A percentile compares a stretch with the other conserved stretches of the same genome.
These are phyloP conservation scores for Circinella minor DNA, from an alignment of 371 early-diverging fungal genomes.

Conservation along the genomic window DNA sequence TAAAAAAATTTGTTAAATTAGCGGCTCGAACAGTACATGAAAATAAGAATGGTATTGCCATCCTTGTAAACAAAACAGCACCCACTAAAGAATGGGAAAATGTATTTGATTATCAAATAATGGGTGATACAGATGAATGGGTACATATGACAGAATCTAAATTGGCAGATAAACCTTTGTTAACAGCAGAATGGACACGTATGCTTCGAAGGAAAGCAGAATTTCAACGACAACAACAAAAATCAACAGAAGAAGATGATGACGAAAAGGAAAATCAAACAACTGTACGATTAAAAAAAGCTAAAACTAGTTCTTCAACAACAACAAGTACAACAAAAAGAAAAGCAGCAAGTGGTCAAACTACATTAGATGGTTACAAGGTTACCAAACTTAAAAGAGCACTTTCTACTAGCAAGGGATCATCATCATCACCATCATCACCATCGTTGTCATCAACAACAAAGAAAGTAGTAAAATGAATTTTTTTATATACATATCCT, in stretches of 20 bases:
- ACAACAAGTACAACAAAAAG: constrained; percentile 17
- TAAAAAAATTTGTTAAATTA: constrained; percentile 88
- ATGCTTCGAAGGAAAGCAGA: constrained; percentile 28
- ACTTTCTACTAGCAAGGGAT: neutral
- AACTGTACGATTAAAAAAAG: constrained; percentile 3
- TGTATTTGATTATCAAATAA: constrained; percentile 87
- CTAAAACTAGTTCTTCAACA: constrained; percentile 15
- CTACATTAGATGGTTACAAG: constrained; percentile 16
- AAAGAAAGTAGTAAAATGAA: neutral
- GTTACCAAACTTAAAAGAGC: constrained; percentile 10
- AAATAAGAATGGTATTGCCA: constrained; percentile 53
- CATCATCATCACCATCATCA: too few species aligned
- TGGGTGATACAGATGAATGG: constrained; percentile 82
- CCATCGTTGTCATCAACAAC: neutral
- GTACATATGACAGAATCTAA: constrained; percentile 29
- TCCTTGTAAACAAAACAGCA: constrained; percentile 68
- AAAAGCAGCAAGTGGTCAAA: constrained; percentile 14
- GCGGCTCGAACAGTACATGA: constrained; percentile 75
- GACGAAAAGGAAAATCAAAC: constrained; percentile 30
- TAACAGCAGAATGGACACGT: constrained; percentile 22
- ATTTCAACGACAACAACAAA: constrained; percentile 17
- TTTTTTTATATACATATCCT: too few species aligned
- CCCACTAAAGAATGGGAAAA: constrained; percentile 82
- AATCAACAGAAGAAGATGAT: constrained; percentile 27
- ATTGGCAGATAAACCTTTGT: constrained; percentile 10